Evolutionary conservation across 164 flowering plant genomes (phyloP).

Genomic region (Magnolia officinalis): DNA sequence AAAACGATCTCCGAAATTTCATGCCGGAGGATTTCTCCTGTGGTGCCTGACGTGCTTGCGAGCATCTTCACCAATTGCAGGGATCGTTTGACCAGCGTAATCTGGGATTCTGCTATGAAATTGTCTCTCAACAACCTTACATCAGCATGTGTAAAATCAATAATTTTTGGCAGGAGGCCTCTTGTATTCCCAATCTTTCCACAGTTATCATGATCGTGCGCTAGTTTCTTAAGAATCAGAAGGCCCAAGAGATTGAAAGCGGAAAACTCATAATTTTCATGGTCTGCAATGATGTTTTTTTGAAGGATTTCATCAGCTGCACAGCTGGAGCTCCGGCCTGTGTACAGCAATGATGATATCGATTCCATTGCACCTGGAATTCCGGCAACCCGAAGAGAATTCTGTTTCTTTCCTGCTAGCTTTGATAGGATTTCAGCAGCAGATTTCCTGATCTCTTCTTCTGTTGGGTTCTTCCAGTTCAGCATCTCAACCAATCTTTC

Average conservation of each 20-base stretch:
- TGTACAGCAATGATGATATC: slow-evolving; percentile 75
- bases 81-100: slow-evolving; percentile 58
- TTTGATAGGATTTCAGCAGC: slow-evolving; percentile 76
- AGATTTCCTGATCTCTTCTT: slow-evolving; percentile 72
- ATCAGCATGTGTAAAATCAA: slow-evolving; percentile 69
- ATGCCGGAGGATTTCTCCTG: slow-evolving; percentile 66
- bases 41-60: slow-evolving; percentile 63
- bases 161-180: slow-evolving; percentile 76
- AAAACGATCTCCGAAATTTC: slow-evolving; percentile 83
- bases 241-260: slow-evolving; percentile 80
- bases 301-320: slow-evolving; percentile 59
- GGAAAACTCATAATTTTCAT: slow-evolving; percentile 53
- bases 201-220: slow-evolving; percentile 83
- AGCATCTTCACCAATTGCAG: slow-evolving; percentile 79
- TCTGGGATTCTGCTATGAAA: slow-evolving; percentile 42
- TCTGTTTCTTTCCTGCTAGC: slow-evolving; percentile 78
- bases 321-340: slow-evolving; percentile 25
- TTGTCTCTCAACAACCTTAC: slow-evolving; percentile 48
- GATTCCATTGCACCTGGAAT: slow-evolving; percentile 94
- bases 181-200: slow-evolving; percentile 88
- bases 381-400: slow-evolving; percentile 78
- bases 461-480: slow-evolving; percentile 81
- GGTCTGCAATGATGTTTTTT: slow-evolving; percentile 40
- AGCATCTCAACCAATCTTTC: slow-evolving; percentile 88
- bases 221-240: slow-evolving; percentile 71